Evolutionary conservation across 495 filamentous ascomycete genomes (phyloP).

Genomic region (Cudoniella acicularis): DNA sequence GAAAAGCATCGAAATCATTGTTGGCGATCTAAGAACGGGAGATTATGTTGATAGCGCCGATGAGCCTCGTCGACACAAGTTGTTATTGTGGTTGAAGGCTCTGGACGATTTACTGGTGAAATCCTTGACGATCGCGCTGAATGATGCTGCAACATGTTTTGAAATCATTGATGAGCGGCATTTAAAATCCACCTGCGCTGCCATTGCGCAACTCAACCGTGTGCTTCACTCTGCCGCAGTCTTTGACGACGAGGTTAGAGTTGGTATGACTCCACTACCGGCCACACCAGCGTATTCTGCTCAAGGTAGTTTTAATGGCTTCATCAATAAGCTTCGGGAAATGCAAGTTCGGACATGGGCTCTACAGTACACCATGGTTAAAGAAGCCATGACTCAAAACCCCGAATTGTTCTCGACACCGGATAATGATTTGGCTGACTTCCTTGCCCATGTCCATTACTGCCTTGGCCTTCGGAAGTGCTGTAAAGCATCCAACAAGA

Average conservation of each 20-base stretch:
- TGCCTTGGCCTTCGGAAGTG: constrained; percentile 80
- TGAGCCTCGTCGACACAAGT: constrained; percentile 59
- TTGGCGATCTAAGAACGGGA: constrained; percentile 64
- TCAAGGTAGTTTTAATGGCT: constrained; percentile 31
- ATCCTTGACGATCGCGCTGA: constrained; percentile 59
- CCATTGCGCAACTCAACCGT: constrained; percentile 61
- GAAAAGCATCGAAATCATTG: constrained; percentile 75
- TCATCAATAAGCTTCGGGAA: constrained; percentile 73
- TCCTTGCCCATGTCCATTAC: constrained; percentile 74
- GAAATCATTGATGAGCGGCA: constrained; percentile 81
- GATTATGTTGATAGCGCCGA: constrained; percentile 56
- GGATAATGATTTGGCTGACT: constrained; percentile 67
- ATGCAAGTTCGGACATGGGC: constrained; percentile 89
- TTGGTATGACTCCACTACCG: constrained; percentile 58
- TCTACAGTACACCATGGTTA: constrained; percentile 67
- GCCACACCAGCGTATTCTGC: constrained; percentile 38
- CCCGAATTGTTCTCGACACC: constrained; percentile 54
- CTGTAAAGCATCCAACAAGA: constrained; percentile 79
- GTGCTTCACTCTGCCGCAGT: constrained; percentile 74
- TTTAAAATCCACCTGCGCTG: constrained; percentile 63
- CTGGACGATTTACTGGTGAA: constrained; percentile 72
- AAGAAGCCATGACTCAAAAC: constrained; percentile 69
- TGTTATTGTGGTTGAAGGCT: constrained; percentile 72
- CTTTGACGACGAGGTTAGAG: constrained; percentile 75
- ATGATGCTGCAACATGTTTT: constrained; percentile 62